Conservation (phyloP, 148 eudicot species). For the Amaranthus cruentus region DNA sequence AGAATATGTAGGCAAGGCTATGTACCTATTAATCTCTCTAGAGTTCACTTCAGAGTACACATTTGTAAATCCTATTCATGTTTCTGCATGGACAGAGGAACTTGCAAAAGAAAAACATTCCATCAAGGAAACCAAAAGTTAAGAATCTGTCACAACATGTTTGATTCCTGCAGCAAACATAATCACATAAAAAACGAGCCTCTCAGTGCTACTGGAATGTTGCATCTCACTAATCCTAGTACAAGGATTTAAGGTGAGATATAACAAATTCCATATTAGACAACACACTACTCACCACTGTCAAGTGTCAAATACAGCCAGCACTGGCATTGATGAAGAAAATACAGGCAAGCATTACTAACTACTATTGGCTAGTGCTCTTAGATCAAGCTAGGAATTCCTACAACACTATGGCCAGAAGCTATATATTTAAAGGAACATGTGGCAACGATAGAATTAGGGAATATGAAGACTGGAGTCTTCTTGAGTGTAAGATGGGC, state of each 20-base stretch:
- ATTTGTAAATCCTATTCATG: not conserved
- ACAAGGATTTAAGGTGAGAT: not conserved
- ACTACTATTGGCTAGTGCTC: not conserved
- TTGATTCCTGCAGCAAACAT: not conserved
- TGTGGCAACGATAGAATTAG: not conserved
- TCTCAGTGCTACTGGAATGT: not conserved
- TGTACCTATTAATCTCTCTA: not conserved
- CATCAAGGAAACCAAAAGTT: not conserved
- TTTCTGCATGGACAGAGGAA: not conserved
- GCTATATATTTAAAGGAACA: not conserved
- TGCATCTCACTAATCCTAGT: not conserved
- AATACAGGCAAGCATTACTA: not conserved
- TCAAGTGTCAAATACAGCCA: not conserved
- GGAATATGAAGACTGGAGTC: not conserved
- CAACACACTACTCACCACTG: not conserved
- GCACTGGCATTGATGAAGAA: not conserved
- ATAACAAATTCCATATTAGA: not conserved
- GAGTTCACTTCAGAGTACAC: not conserved
- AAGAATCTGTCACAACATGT: not conserved
- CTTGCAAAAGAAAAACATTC: not conserved
- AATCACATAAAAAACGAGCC: not conserved
- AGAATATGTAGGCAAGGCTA: not conserved
- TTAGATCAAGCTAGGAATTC: not conserved
- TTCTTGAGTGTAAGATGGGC: not conserved
- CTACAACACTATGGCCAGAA: no score